phyloP scores from a whole-genome alignment of 495 filamentous ascomycete species.

The Penicillium robsamsonii region DNA sequence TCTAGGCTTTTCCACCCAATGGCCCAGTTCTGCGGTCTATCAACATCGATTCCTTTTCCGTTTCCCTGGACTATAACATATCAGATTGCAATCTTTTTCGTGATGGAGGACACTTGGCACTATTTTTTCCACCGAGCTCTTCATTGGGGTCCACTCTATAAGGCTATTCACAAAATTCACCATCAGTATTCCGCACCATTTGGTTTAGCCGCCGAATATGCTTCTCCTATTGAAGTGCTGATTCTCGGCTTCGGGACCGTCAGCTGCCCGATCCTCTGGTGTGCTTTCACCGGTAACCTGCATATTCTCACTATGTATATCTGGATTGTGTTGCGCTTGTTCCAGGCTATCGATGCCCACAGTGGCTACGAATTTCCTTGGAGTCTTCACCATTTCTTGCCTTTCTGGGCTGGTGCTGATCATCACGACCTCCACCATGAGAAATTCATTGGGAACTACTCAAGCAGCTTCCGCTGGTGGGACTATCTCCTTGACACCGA shows the following conservation, averaged over 20 bases:
- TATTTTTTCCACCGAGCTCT: constrained; percentile 94
- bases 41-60: constrained; percentile 88
- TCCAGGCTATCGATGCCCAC: constrained; percentile 98
- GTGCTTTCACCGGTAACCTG: constrained; percentile 75
- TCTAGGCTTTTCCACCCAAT: constrained; percentile 91
- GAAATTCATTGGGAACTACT: constrained; percentile 95
- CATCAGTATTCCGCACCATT: constrained; percentile 98
- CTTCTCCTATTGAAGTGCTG: constrained; percentile 97
- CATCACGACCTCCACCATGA: constrained; percentile 98
- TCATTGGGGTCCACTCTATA: constrained; percentile 95
- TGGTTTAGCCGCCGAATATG: constrained; percentile 94
- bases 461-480: constrained; percentile 99
- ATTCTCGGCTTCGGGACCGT: constrained; percentile 89
- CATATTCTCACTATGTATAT: constrained; percentile 97
- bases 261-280: constrained; percentile 80
- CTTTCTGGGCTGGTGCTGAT: constrained; percentile 97
- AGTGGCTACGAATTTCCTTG: constrained; percentile 97
- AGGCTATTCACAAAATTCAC: constrained; percentile 94
- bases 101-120: constrained; percentile 96
- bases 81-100: constrained; percentile 92
- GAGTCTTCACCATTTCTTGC: constrained; percentile 90
- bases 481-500: constrained; percentile 93
- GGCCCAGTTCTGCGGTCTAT: constrained; percentile 87
- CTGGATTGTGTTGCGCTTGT: constrained; percentile 89
- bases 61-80: constrained; percentile 77